A percentile compares a stretch with the other conserved stretches of the same genome.
Evolutionary conservation across 148 eudicot species (phyloP).

Genomic region (Vaccinium darrowii): DNA sequence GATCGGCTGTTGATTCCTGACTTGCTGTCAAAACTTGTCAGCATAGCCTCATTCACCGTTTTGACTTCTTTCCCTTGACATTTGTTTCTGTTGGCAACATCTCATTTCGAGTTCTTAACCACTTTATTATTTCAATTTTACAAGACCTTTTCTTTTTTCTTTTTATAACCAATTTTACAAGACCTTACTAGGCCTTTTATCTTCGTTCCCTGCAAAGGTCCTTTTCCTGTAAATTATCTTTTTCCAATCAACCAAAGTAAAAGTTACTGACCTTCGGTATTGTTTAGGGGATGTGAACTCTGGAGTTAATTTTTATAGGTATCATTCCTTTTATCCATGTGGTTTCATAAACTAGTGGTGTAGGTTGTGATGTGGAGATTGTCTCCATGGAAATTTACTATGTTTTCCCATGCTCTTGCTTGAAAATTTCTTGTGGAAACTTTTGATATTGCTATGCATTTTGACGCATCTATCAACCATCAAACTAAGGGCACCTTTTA

Average conservation of each 20-base stretch:
- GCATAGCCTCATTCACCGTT: background rate
- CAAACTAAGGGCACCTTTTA: background rate
- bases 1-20: too few species aligned
- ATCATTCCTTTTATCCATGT: background rate
- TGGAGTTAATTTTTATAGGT: background rate
- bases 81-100: background rate
- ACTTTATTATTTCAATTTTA: background rate
- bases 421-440: background rate
- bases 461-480: background rate
- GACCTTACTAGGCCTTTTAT: background rate
- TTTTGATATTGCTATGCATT: background rate
- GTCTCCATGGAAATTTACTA: background rate
- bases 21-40: too few species aligned
- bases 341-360: background rate
- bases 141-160: background rate
- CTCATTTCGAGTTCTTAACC: background rate
- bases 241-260: background rate
- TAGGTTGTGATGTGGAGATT: background rate
- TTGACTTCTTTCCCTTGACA: background rate
- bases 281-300: background rate
- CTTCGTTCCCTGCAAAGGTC: background rate
- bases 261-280: background rate
- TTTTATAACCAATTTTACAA: too few species aligned
- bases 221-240: background rate
- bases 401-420: background rate